Evolutionary conservation across 345 rosid species (phyloP).

Genomic region (Pugionium cornutum): DNA sequence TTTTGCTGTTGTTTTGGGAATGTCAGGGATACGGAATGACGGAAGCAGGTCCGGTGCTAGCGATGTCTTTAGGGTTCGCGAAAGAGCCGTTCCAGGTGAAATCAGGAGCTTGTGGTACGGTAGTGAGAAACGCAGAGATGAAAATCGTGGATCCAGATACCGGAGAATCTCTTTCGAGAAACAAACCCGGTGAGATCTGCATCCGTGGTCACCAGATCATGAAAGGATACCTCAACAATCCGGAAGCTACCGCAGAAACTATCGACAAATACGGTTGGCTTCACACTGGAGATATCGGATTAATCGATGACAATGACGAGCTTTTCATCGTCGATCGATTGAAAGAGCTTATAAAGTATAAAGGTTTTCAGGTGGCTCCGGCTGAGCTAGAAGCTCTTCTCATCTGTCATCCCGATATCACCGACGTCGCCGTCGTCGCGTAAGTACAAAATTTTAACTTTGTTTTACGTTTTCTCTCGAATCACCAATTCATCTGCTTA

Average conservation of each 20-base stretch:
- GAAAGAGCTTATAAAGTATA: slow-evolving; percentile 73
- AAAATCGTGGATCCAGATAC: slow-evolving; percentile 60
- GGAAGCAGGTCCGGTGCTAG: slow-evolving; percentile 86
- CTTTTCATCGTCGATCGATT: slow-evolving; percentile 66
- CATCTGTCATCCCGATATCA: slow-evolving; percentile 49
- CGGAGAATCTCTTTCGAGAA: slow-evolving; percentile 52
- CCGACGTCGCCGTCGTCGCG: slow-evolving; percentile 71
- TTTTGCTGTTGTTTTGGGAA: neutral
- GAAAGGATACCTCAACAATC: slow-evolving; percentile 69
- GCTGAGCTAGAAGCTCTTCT: slow-evolving; percentile 77
- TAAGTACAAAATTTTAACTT: slow-evolving; percentile 23
- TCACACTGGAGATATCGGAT: slow-evolving; percentile 51
- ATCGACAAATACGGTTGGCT: slow-evolving; percentile 65
- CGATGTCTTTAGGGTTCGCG: slow-evolving; percentile 89
- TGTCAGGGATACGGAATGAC: slow-evolving; percentile 95
- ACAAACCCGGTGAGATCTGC: slow-evolving; percentile 84
- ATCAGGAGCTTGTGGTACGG: slow-evolving; percentile 91
- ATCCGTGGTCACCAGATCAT: slow-evolving; percentile 82
- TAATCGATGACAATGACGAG: slow-evolving; percentile 62
- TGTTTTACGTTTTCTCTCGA: neutral
- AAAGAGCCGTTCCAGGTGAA: slow-evolving; percentile 71
- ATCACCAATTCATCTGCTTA: neutral
- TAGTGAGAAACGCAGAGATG: slow-evolving; percentile 72
- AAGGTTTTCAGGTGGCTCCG: slow-evolving; percentile 76
- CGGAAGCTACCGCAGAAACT: slow-evolving; percentile 49